phyloP scores from a whole-genome alignment of 306 rosid genomes.

The cucumber (Cucumis sativus) region Cucumber_9930_V3 NC_026660.2:9817501-9818000 shows the following conservation, averaged over 20 bases:
- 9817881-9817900: slow-evolving; percentile 46
- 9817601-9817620: slow-evolving; percentile 60
- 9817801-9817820: slow-evolving; percentile 92
- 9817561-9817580: slow-evolving; percentile 65
- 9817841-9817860: slow-evolving; percentile 92
- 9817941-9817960: no score
- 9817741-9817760: slow-evolving; percentile 66
- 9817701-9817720: slow-evolving; percentile 41
- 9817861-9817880: slow-evolving; percentile 77
- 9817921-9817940: no score
- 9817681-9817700: background rate
- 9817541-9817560: slow-evolving; percentile 40
- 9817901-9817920: no score
- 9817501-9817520: slow-evolving; percentile 9
- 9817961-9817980: no score
- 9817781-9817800: slow-evolving; percentile 82
- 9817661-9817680: background rate
- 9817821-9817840: slow-evolving; percentile 93
- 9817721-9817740: slow-evolving; percentile 73
- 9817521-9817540: background rate
- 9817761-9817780: slow-evolving; percentile 75
- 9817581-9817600: slow-evolving; percentile 51
- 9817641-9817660: slow-evolving; percentile 17
- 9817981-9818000: no score
- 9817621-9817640: slow-evolving; percentile 14